These are phyloP conservation scores for Taphrina communis DNA, from an alignment of 1,139 yeast genomes.

Conservation along the genomic window DNA sequence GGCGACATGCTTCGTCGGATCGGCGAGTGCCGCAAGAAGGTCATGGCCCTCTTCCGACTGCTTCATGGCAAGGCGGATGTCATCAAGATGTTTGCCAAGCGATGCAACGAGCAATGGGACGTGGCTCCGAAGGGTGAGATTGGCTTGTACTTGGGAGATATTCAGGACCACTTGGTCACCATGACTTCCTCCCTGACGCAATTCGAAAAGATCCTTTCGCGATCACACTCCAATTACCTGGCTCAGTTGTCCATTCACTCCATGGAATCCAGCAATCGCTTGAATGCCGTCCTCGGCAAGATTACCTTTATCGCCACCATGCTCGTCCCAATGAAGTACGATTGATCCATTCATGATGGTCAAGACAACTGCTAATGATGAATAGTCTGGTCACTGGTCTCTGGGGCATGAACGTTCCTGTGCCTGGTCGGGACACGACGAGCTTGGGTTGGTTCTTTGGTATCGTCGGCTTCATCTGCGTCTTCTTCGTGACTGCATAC, in stretches of 20 bases:
- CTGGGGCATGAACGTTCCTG: constrained; percentile 93
- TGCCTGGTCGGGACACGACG: constrained; percentile 68
- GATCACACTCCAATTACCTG: constrained; percentile 88
- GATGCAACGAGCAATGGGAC: constrained; percentile 76
- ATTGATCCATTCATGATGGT: not conserved
- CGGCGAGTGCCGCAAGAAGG: constrained; percentile 87
- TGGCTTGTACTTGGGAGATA: constrained; percentile 85
- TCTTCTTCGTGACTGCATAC: constrained; percentile 11
- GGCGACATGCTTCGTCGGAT: constrained; percentile 67
- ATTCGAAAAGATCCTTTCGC: constrained; percentile 88
- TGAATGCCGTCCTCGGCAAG: constrained; percentile 83
- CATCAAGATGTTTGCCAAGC: constrained; percentile 92
- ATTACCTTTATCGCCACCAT: constrained; percentile 91
- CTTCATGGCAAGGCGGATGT: constrained; percentile 96
- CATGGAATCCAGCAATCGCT: constrained; percentile 79
- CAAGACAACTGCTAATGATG: not conserved
- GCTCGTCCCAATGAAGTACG: constrained; percentile 68
- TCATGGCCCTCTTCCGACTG: constrained; percentile 89
- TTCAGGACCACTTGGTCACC: constrained; percentile 95
- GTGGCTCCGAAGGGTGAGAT: constrained; percentile 54
- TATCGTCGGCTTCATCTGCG: constrained; percentile 51
- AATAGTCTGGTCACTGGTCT: constrained; percentile 81
- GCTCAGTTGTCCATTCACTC: constrained; percentile 95
- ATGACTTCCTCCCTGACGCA: constrained; percentile 90
- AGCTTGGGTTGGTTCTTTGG: constrained; percentile 70